Percentiles rank a stretch among this genome's conserved stretches.
Evolutionary conservation across 164 flowering plant species (phyloP).

Genomic region (Houttuynia cordata): DNA sequence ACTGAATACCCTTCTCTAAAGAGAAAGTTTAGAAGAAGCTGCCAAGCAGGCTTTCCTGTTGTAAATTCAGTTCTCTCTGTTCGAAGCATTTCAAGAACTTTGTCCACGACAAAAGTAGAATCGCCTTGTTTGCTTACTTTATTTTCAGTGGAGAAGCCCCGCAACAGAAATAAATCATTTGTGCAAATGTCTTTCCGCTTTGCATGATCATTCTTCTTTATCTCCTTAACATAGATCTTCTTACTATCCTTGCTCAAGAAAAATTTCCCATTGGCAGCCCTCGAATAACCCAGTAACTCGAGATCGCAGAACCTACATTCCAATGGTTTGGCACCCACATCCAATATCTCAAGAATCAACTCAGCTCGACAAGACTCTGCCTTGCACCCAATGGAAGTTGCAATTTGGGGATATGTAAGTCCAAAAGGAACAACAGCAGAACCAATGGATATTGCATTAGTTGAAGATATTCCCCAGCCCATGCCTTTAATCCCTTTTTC

Average conservation of each 20-base stretch:
- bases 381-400: constrained; percentile 13
- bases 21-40: constrained; percentile 56
- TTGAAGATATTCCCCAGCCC: constrained; percentile 78
- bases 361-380: constrained; percentile 18
- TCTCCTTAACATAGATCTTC: constrained; percentile 35
- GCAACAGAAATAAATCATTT: constrained; percentile 30
- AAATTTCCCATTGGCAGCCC: constrained; percentile 3
- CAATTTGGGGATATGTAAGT: constrained; percentile 72
- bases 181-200: constrained; percentile 13
- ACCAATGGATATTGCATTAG: constrained; percentile 54
- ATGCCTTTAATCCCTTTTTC: constrained; percentile 37
- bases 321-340: constrained; percentile 57
- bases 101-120: constrained; percentile 37
- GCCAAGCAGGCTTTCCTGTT: constrained; percentile 57
- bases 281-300: constrained; percentile 12
- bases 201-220: constrained; percentile 20
- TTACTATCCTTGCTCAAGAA: constrained; percentile 17
- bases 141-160: constrained; percentile 18
- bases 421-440: constrained; percentile 76
- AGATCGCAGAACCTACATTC: constrained; percentile 69
- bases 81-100: constrained; percentile 45
- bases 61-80: constrained; percentile 22
- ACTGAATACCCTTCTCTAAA: constrained; percentile 40
- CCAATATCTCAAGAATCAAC: constrained; percentile 47
- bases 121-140: constrained; percentile 8